Conservation (phyloP, 495 filamentous ascomycete species). For the Pyrenula massariospora region DNA sequence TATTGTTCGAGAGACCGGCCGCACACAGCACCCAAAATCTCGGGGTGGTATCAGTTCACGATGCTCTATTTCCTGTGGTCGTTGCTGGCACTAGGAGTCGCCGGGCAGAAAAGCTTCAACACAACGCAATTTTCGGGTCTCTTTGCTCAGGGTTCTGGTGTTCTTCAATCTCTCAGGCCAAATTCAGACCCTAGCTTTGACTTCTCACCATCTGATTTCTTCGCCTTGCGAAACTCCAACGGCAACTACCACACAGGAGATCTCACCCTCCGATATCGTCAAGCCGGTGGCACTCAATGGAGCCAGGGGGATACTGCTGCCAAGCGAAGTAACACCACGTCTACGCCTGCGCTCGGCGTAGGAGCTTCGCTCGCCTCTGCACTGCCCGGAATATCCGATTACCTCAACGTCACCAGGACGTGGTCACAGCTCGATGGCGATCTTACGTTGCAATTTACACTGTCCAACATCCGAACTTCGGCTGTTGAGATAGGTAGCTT, state of each 20-base stretch:
- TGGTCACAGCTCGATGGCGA: slow-evolving; percentile 32
- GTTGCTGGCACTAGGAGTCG: not conserved
- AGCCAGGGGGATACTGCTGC: slow-evolving; percentile 23
- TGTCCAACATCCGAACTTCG: slow-evolving; percentile 24
- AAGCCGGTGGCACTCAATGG: slow-evolving; percentile 17
- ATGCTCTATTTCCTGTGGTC: not conserved
- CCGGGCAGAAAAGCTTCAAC: not conserved
- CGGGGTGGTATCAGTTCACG: not conserved
- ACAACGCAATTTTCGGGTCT: not conserved
- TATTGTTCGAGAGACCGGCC: no score
- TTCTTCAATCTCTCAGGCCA: not conserved
- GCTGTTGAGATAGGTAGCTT: slow-evolving; percentile 36
- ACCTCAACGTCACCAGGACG: slow-evolving; percentile 27
- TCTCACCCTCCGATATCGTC: slow-evolving; percentile 34
- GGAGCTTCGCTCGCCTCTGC: slow-evolving; percentile 20
- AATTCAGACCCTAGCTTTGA: slow-evolving; percentile 18
- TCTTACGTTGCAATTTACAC: slow-evolving; percentile 30
- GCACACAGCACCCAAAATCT: no score
- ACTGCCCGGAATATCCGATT: slow-evolving; percentile 8
- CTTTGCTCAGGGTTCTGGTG: not conserved
- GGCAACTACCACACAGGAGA: slow-evolving; percentile 41
- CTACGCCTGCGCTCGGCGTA: slow-evolving; percentile 10
- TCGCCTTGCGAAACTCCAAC: slow-evolving; percentile 25
- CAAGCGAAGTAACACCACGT: slow-evolving; percentile 16
- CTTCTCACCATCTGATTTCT: slow-evolving; percentile 33